Base-by-base conservation (phyloP, 2,329 filamentous ascomycete species). In the Didymella pomorum region DNA sequence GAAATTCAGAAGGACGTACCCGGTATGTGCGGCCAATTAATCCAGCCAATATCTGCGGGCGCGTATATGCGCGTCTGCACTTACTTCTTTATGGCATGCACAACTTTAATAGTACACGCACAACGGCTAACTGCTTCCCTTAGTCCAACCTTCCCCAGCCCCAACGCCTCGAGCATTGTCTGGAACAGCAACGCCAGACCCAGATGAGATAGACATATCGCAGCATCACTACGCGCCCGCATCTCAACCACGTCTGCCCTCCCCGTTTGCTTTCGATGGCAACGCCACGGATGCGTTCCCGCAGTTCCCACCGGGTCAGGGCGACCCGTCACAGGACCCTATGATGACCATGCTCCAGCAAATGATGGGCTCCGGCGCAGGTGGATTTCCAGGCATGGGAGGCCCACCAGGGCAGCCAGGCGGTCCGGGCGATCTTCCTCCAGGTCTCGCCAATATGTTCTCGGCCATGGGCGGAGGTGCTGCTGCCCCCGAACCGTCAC, bases 181-280 rank as follows among this genome's bases (percentile, higher is more conserved):
- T 49, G 64, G 66, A n/a, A 70, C 70, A 21, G 68, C 69, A n/a
- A 72, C 71, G n/a, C 72, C 78, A 68, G 86, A 82, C 56, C 90
- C 90, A 6, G 89, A 88, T 5, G 91, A 93, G 75, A 84, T 92
- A 63, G 90, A 93, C 74, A 92, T 94, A 66, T 91, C 89, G n/a
- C 79, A 89, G 63, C 89, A 91, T 78, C 88, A 84, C 76, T 90
- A 89, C 76, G 77, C 83, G 31, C 88, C 87, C 1, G 76, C 79
- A 23, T 77, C 78, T 10, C 79, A 80, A 39, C 67, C 79, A 21
- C 77, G 79, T 51, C 70, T 80, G 1, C 72, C 74, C 8, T 71
- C 50, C 67, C 74, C 72, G 4, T 75, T 76, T 52, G 67, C 70
- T 35, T 73, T 72, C 57, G 67, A 75, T 54, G 66, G 62, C 53